A percentile compares a stretch with the other conserved stretches of the same genome.
These are phyloP conservation scores for Fraxinus pennsylvanica DNA, from an alignment of 257 asterid genomes.

Conservation along the genomic window DNA sequence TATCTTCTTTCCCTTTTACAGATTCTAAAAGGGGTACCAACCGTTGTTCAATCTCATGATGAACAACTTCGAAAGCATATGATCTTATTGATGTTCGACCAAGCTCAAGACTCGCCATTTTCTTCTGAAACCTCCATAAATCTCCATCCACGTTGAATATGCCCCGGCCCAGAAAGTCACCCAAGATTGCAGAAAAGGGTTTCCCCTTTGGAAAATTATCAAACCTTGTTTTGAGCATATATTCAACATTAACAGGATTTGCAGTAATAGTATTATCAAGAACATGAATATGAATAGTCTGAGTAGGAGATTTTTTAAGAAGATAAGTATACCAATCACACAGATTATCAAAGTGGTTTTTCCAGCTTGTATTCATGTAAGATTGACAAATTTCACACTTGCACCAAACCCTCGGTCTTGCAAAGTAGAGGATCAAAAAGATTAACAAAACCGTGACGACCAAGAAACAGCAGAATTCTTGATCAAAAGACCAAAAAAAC, in stretches of 20 bases:
- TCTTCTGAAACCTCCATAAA: constrained; percentile 44
- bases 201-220: constrained; percentile 48
- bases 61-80: constrained; percentile 42
- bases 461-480: background rate
- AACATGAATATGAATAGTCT: constrained; percentile 44
- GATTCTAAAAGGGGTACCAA: constrained; percentile 41
- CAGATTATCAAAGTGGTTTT: constrained; percentile 29
- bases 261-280: constrained; percentile 42
- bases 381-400: constrained; percentile 37
- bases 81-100: constrained; percentile 33
- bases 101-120: constrained; percentile 43
- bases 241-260: constrained; percentile 44
- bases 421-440: constrained; percentile 14
- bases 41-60: constrained; percentile 38
- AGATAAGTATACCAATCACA: constrained; percentile 52
- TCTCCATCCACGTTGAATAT: constrained; percentile 56
- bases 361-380: constrained; percentile 40
- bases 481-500: background rate
- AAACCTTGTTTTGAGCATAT: constrained; percentile 43
- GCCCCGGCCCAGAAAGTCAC: constrained; percentile 50
- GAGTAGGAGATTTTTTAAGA: constrained; percentile 35
- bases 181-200: constrained; percentile 45
- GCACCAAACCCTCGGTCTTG: constrained; percentile 33
- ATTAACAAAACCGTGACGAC: constrained; percentile 8
- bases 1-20: background rate